A percentile compares a stretch with the other conserved stretches of the same genome.
phyloP scores from a whole-genome alignment of 1,284 basidiomycete genomes.

The Ustilago curta region DNA sequence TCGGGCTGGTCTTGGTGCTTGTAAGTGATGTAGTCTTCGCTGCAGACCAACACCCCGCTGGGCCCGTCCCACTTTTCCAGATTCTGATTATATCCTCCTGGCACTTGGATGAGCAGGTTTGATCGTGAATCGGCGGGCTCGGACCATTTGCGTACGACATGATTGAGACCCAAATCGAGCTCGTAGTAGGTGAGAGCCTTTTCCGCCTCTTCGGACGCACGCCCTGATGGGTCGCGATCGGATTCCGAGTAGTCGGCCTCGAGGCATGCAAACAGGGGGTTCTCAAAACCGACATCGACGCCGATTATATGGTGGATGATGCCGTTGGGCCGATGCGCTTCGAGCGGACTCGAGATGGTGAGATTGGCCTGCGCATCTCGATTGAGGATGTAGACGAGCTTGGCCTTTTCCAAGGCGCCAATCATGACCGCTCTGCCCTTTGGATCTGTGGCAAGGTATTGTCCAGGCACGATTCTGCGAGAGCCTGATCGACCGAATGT shows the following conservation, averaged over 20 bases:
- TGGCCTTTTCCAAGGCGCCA: conserved; percentile 66
- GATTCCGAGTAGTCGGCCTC: conserved; percentile 68
- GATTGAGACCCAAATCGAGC: conserved; percentile 68
- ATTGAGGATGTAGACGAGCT: conserved; percentile 68
- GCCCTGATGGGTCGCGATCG: conserved; percentile 64
- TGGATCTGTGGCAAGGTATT: conserved; percentile 68
- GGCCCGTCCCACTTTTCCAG: conserved; percentile 68
- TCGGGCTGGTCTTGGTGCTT: conserved; percentile 64
- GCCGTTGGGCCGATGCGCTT: conserved; percentile 62
- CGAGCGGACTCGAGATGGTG: conserved; percentile 68
- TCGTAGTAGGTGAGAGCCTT: conserved; percentile 69
- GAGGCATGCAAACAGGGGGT: conserved; percentile 67
- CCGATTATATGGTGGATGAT: conserved; percentile 66
- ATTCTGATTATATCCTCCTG: conserved; percentile 67
- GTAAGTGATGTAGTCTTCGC: conserved; percentile 68
- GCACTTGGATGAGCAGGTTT: conserved; percentile 65
- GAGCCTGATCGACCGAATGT: conserved; percentile 67
- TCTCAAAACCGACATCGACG: conserved; percentile 68
- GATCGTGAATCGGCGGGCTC: conserved; percentile 62
- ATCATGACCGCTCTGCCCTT: conserved; percentile 68
- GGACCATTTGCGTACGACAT: conserved; percentile 68
- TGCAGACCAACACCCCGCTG: conserved; percentile 67
- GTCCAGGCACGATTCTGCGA: conserved; percentile 65
- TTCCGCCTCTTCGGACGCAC: conserved; percentile 54
- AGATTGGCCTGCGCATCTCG: conserved; percentile 67